Evolutionary conservation across 2,329 filamentous ascomycete species (phyloP), one percentile per base, ranked within the genome.

Genomic region (Clathrospora elynae): DNA sequence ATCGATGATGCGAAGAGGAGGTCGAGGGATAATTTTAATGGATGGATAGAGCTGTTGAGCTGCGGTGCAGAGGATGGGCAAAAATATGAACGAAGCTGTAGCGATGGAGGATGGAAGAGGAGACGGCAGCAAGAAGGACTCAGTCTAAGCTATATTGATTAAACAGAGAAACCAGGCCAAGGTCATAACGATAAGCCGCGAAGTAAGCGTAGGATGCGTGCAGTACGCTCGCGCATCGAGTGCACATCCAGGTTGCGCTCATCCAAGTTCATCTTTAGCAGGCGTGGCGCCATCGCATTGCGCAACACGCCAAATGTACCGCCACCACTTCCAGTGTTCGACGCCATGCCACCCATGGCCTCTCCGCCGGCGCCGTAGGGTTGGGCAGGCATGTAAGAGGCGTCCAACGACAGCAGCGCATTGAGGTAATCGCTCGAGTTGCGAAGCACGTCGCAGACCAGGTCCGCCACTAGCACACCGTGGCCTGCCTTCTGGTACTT

Each of bases 161-260:
- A n/a, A n/a, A n/a, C n/a, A n/a, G n/a, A n/a, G n/a, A n/a, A n/a
- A n/a, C n/a, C n/a, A n/a, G n/a, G n/a, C n/a, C n/a, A n/a, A n/a
- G n/a, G n/a, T n/a, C n/a, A n/a, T n/a, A n/a, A n/a, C n/a, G n/a
- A n/a, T n/a, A n/a, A n/a, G n/a, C n/a, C n/a, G n/a, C 35, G n/a
- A 9, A 28, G 12, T 16, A 37, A 10, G 17, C 17, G 29, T n/a
- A 16, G 28, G 7, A 37, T 37, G 12, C 18, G 19, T 20, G 35
- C 8, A n/a, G 29, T 37, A 12, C 24, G 24, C 19, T 37, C 35
- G 13, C 35, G 35, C 35, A 37, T 37, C 4, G 35, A 29, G 8
- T 37, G 35, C 2, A 37, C 24, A n/a, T 25, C 35, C 8, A 37
- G 2, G n/a, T 37, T 37, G 17, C 35, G 35, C 8, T 37, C 35